Evolutionary conservation across 2,329 filamentous ascomycete genomes (phyloP), one percentile per base, ranked within the genome.

Genomic region (Epichloe elymi): DNA sequence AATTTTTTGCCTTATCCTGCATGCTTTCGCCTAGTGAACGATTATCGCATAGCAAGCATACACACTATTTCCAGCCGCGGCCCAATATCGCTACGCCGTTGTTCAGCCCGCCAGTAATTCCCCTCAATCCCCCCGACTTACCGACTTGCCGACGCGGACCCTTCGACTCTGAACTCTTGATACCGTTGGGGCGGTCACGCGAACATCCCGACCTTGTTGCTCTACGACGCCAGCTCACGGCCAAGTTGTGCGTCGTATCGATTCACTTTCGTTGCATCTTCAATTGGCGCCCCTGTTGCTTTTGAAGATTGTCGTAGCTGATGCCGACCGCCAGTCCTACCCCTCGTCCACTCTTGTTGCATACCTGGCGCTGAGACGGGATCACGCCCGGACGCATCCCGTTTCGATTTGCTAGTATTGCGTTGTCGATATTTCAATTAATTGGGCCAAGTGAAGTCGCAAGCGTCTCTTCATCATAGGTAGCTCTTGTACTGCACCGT

Each of bases 301-400:
- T 46, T 52, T 47, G 33, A 50, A 46, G 39, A 53, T 48, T 53
- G 49, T 53, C 49, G 46, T 38, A 57, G 65, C 66, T 68, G 65
- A 68, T 68, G 66, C 65, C 63, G 65, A 64, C 61, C 65, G 58
- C 58, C 59, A 59, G 58, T 50, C 50, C 56, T 56, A 57, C 59
- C 60, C 56, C 57, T 61, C 63, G 57, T 58, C 63, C 58, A 63
- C 58, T 56, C 58, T 56, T 58, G 58, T 59, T 65, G 57, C 59
- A 60, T 52, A 57, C 58, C 58, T 61, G 63, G 62, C 60, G 60
- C 60, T 62, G 59, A 65, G 58, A 59, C 58, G 56, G 51, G 30
- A 43, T 44, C 41, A 30, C 40, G 38, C 49, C 43, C 12, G 40
- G 46, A 43, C 46, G 42, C 48, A 45, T 12, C 44, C 39, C n/a